These are phyloP conservation scores for Suillus placidus DNA, from an alignment of 768 basidiomycete genomes.

Conservation along the genomic window DNA sequence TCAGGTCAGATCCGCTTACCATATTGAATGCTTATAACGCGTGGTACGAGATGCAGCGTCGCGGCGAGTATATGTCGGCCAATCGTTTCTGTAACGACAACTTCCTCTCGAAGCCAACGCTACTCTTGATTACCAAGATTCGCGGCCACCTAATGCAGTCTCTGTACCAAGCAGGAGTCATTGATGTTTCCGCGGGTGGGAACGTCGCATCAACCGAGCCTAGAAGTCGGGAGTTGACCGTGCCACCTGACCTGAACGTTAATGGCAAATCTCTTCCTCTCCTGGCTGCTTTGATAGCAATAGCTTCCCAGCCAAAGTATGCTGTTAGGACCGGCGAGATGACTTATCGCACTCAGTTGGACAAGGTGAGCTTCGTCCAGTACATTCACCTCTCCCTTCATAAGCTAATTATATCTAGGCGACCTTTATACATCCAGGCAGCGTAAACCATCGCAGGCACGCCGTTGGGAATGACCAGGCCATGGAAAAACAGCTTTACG, in stretches of 20 bases:
- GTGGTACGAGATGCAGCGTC: constrained; percentile 75
- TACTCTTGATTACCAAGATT: constrained; percentile 80
- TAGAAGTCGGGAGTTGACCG: constrained; percentile 39
- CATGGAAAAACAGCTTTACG: constrained; percentile 72
- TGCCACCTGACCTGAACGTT: constrained; percentile 69
- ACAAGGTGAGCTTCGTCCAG: constrained; percentile 62
- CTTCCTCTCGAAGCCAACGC: constrained; percentile 85
- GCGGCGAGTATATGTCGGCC: constrained; percentile 64
- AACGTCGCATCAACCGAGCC: constrained; percentile 32
- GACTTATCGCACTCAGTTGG: constrained; percentile 71
- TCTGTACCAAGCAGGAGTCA: constrained; percentile 78
- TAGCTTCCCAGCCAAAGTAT: constrained; percentile 90
- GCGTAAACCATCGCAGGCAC: constrained; percentile 78
- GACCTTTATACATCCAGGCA: constrained; percentile 81
- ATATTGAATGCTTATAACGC: constrained; percentile 78
- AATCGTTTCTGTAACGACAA: constrained; percentile 82
- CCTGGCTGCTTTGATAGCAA: constrained; percentile 79
- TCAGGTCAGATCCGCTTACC: constrained; percentile 83
- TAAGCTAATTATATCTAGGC: constrained; percentile 42
- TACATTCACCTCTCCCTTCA: constrained; percentile 8
- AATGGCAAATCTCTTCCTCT: constrained; percentile 78
- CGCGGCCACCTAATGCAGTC: constrained; percentile 77
- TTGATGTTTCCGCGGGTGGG: constrained; percentile 79
- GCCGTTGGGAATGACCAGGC: constrained; percentile 24
- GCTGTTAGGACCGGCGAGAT: constrained; percentile 74